Evolutionary conservation across 2,329 filamentous ascomycete genomes (phyloP).

Genomic region (Elsinoe batatas): DNA sequence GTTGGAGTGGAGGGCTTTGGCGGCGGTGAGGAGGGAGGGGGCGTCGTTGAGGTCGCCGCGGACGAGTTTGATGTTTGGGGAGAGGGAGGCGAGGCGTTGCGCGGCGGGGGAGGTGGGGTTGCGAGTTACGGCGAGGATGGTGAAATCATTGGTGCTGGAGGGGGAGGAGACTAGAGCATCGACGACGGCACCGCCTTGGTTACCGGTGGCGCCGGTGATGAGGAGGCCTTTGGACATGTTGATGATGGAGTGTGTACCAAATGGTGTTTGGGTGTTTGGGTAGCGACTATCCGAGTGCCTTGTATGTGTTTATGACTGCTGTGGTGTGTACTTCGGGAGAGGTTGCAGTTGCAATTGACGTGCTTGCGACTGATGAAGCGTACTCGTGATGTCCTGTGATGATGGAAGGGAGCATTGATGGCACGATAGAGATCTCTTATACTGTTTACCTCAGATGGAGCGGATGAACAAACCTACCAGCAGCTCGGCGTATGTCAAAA

Average conservation of each 20-base stretch:
- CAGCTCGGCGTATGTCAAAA: background rate
- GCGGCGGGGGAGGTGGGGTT: constrained; percentile 43
- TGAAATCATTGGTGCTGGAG: constrained; percentile 29
- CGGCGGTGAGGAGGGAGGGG: constrained; percentile 7
- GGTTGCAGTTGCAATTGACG: background rate
- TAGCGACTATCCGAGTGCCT: too few species aligned
- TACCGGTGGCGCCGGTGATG: constrained; percentile 38
- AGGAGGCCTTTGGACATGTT: constrained; percentile 27
- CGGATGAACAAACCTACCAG: background rate
- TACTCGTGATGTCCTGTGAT: background rate
- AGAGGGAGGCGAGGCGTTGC: constrained; percentile 37
- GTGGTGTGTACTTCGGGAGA: too few species aligned
- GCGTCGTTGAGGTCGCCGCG: constrained; percentile 48
- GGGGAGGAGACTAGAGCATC: constrained; percentile 30
- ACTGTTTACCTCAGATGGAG: background rate
- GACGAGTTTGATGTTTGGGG: constrained; percentile 44
- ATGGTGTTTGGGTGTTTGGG: background rate
- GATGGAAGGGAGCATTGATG: too few species aligned
- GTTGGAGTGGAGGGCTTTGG: constrained; percentile 4
- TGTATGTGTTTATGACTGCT: too few species aligned
- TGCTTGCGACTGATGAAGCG: background rate
- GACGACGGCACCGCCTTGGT: constrained; percentile 38
- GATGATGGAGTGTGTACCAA: constrained; percentile 28
- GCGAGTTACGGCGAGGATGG: constrained; percentile 53
- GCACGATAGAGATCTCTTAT: background rate